Percentiles rank a stretch among this genome's conserved stretches.
These are phyloP conservation scores for Melaleuca quinquenervia DNA, from an alignment of 345 rosid species.

Conservation along the genomic window DNA sequence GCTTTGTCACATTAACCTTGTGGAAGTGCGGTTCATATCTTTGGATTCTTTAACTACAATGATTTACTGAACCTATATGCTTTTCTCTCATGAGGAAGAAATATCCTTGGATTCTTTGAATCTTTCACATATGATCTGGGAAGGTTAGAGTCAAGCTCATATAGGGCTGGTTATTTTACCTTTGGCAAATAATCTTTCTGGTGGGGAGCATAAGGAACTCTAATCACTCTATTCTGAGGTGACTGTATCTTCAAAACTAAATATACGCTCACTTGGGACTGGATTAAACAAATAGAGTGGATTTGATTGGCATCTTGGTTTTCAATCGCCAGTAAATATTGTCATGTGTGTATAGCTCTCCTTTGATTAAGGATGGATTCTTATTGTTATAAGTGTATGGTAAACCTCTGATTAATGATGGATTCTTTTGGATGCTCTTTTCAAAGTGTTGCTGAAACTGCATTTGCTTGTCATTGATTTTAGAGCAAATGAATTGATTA, in stretches of 20 bases:
- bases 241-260: not conserved
- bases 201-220: not conserved
- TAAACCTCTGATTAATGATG: not conserved
- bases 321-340: not conserved
- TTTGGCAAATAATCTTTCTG: not conserved
- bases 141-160: not conserved
- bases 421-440: not conserved
- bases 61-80: not conserved
- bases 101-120: not conserved
- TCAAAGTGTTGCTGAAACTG: not conserved
- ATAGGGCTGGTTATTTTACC: not conserved
- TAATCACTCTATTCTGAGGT: not conserved
- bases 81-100: not conserved
- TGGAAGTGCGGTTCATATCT: not conserved
- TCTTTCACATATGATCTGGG: not conserved
- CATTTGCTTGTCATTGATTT: not conserved
- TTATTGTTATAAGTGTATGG: not conserved
- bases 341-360: too few relatives aligned
- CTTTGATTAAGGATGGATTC: too few relatives aligned
- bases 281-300: not conserved
- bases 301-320: not conserved
- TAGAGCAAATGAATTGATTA: not conserved
- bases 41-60: not conserved
- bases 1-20: not conserved
- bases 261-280: not conserved